Base-by-base conservation (phyloP, 441 rosid genomes). In the Breynia disticha region DNA sequence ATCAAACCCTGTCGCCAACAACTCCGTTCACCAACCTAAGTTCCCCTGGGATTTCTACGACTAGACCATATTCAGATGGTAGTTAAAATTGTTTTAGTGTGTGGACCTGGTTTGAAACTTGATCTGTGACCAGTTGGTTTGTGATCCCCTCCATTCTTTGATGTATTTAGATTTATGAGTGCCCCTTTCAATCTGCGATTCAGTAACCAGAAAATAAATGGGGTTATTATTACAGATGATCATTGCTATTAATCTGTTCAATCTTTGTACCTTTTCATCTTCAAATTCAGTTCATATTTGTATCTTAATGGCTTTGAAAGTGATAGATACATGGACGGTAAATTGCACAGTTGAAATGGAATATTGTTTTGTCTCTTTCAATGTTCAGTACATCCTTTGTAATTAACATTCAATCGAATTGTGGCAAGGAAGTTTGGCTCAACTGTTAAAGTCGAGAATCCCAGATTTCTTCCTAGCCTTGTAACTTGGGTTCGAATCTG, bases 41-140 rank as follows among this genome's bases (percentile, higher is more conserved):
- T 87, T 90, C 73, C 79, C 81, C n/a, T 90, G 98, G 98, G 98
- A 90, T 72, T 77, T 83, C 73, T 87, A 81, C 62, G 86, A 83
- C 62, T 87, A 67, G 19, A 35, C 24, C 28, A 11, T 24, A 24
- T 24, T 1, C 12, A 39, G 43, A 39, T 39, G 43, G 19, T 59
- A 46, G 61, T 8, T 16, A n/a, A 19, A 59, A 55, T 57, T 52
- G 49, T 47, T n/a, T 24, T 46, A 69, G 74, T 73, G 96, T 81
- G 86, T 77, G 91, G 69, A 80, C 75, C 75, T 78, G 74, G 21
- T 74, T 63, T 66, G 21, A 19, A 22, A 51, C 13, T 52, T 62
- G 70, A 61, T 63, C 72, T 80, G 74, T 73, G 57, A 65, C 67
- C 38, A 43, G 55, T 64, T 72, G 74, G 78, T 69, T 76, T 77